Evolutionary conservation across 306 rosid species (phyloP).

Genomic region (Lablab purpureus): DNA sequence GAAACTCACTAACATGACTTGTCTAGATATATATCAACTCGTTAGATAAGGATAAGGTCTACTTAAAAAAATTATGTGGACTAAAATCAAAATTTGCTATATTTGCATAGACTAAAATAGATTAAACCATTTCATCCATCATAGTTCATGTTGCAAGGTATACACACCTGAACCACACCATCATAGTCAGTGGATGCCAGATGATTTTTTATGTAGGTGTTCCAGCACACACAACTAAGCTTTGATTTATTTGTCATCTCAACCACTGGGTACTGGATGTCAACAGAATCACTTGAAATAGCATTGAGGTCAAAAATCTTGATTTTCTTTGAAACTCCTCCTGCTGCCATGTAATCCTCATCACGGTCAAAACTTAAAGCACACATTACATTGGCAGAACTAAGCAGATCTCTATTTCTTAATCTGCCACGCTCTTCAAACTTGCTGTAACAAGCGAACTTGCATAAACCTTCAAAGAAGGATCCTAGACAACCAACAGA

Average conservation of each 20-base stretch:
- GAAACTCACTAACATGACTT: background rate
- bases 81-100: background rate
- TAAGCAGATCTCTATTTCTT: constrained; percentile 78
- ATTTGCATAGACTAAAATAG: too few relatives aligned
- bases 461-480: constrained; percentile 92
- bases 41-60: background rate
- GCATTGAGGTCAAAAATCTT: constrained; percentile 83
- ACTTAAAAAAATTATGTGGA: background rate
- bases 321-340: constrained; percentile 91
- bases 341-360: constrained; percentile 92
- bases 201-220: constrained; percentile 81
- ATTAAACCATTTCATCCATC: background rate
- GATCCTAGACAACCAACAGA: constrained; percentile 64
- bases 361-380: constrained; percentile 95
- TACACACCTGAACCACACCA: constrained; percentile 89
- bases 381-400: constrained; percentile 79
- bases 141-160: constrained; percentile 31
- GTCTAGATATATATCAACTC: background rate
- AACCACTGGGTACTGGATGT: constrained; percentile 80
- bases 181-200: constrained; percentile 94
- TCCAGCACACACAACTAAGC: constrained; percentile 95
- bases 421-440: constrained; percentile 84
- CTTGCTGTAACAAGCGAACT: constrained; percentile 81
- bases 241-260: constrained; percentile 87
- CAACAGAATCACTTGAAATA: constrained; percentile 65